These are phyloP conservation scores for Rubroboletus satanas DNA, from an alignment of 768 basidiomycete genomes.

Conservation along the genomic window DNA sequence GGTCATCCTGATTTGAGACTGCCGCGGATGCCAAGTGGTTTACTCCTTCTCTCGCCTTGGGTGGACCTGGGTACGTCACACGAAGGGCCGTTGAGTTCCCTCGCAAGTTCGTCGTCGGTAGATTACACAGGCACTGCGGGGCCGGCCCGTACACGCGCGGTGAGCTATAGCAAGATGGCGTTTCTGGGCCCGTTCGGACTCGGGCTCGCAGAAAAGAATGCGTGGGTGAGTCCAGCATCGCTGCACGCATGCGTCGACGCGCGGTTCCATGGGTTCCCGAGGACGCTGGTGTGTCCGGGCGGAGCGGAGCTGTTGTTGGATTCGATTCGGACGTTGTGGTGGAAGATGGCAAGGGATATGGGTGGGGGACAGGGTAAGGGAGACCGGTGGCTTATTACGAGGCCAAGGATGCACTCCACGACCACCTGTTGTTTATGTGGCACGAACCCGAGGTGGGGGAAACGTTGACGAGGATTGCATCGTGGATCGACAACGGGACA, in stretches of 20 bases:
- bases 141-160: background rate
- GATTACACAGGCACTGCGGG: conserved; percentile 28
- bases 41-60: conserved; percentile 37
- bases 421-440: conserved; percentile 48
- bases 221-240: conserved; percentile 62
- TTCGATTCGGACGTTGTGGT: conserved; percentile 44
- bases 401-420: conserved; percentile 50
- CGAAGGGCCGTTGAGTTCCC: conserved; percentile 35
- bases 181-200: conserved; percentile 50
- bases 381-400: conserved; percentile 45
- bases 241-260: conserved; percentile 35
- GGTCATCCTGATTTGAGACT: conserved; percentile 22
- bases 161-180: conserved; percentile 21
- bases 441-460: conserved; percentile 54
- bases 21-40: conserved; percentile 24
- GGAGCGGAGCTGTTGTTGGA: conserved; percentile 58
- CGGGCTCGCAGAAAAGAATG: conserved; percentile 43
- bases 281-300: conserved; percentile 57
- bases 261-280: conserved; percentile 53
- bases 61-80: conserved; percentile 20
- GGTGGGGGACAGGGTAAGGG: conserved; percentile 41
- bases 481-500: conserved; percentile 37
- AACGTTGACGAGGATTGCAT: conserved; percentile 45
- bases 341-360: conserved; percentile 51
- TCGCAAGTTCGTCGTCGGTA: conserved; percentile 23